phyloP scores from a whole-genome alignment of 2,329 filamentous ascomycete genomes.

The Colletotrichum tanaceti region DNA sequence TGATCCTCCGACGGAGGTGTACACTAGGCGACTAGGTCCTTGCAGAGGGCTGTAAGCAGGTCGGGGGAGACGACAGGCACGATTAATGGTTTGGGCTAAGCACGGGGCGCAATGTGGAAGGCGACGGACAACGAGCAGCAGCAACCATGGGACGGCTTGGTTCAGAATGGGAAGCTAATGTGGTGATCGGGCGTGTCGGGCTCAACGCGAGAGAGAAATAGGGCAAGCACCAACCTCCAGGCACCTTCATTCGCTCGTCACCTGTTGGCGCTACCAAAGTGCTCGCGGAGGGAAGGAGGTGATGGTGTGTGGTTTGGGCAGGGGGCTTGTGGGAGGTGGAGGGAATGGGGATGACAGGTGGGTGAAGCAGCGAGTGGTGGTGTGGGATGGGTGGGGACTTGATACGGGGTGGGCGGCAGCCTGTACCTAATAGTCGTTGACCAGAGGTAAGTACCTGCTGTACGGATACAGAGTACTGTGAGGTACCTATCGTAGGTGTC shows the following conservation, averaged over 20 bases:
- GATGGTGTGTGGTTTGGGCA: slow-evolving; percentile 21
- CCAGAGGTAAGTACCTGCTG: background rate
- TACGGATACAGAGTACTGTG: background rate
- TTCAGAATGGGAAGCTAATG: slow-evolving; percentile 37
- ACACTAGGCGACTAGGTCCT: too few relatives aligned
- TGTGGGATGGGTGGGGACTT: background rate
- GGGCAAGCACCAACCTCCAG: slow-evolving; percentile 32
- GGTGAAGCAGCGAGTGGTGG: background rate
- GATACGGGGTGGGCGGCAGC: background rate
- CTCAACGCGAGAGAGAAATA: slow-evolving; percentile 35
- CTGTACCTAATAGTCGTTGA: too few relatives aligned
- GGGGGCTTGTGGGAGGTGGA: background rate
- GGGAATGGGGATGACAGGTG: too few relatives aligned
- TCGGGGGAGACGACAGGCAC: background rate
- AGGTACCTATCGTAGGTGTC: background rate
- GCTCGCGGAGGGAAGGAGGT: slow-evolving; percentile 17
- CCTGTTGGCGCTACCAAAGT: slow-evolving; percentile 24
- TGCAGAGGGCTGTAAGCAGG: background rate
- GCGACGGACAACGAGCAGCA: slow-evolving; percentile 22
- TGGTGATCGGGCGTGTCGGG: slow-evolving; percentile 39
- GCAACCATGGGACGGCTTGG: slow-evolving; percentile 27
- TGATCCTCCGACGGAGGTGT: background rate
- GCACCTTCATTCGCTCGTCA: slow-evolving; percentile 30
- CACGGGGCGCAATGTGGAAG: slow-evolving; percentile 12
- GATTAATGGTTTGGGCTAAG: slow-evolving; percentile 11